Evolutionary conservation across 2,329 filamentous ascomycete species (phyloP).

Genomic region (Pestalotiopsis sp.): DNA sequence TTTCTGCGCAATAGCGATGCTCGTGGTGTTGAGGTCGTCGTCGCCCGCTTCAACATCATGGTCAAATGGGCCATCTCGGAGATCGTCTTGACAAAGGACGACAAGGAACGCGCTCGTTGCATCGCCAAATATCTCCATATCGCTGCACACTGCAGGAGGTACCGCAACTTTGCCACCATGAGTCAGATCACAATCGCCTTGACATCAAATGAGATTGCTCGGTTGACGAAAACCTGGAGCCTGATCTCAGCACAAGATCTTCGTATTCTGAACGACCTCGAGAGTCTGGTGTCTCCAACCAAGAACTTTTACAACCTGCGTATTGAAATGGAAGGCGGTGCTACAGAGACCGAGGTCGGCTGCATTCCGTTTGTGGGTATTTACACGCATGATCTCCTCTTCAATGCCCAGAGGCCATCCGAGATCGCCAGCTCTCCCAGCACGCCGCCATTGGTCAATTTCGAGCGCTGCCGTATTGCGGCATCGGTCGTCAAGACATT

Average conservation of each 20-base stretch:
- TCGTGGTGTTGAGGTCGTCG: slow-evolving; percentile 79
- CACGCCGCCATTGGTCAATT: slow-evolving; percentile 75
- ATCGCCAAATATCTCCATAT: slow-evolving; percentile 85
- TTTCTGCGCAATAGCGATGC: slow-evolving; percentile 75
- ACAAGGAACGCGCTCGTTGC: slow-evolving; percentile 74
- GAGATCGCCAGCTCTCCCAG: slow-evolving; percentile 70
- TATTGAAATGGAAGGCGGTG: slow-evolving; percentile 75
- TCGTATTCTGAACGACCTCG: slow-evolving; percentile 68
- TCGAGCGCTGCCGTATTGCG: slow-evolving; percentile 77
- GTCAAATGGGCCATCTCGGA: slow-evolving; percentile 87
- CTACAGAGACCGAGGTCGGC: slow-evolving; percentile 59
- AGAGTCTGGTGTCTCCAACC: slow-evolving; percentile 73
- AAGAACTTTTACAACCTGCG: slow-evolving; percentile 78
- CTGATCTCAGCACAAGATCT: slow-evolving; percentile 68
- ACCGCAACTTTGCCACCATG: slow-evolving; percentile 83
- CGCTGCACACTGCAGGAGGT: slow-evolving; percentile 72
- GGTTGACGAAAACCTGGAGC: slow-evolving; percentile 71
- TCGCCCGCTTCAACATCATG: slow-evolving; percentile 85
- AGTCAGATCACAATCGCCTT: slow-evolving; percentile 80
- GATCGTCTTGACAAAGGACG: slow-evolving; percentile 71
- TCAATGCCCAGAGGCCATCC: slow-evolving; percentile 78
- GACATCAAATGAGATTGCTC: slow-evolving; percentile 71
- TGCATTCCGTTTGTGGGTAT: slow-evolving; percentile 85
- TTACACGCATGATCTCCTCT: slow-evolving; percentile 82
- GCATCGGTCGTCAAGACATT: slow-evolving; percentile 80